Conservation (phyloP, 2,329 filamentous ascomycete genomes). For the Colletotrichum viniferum region DNA sequence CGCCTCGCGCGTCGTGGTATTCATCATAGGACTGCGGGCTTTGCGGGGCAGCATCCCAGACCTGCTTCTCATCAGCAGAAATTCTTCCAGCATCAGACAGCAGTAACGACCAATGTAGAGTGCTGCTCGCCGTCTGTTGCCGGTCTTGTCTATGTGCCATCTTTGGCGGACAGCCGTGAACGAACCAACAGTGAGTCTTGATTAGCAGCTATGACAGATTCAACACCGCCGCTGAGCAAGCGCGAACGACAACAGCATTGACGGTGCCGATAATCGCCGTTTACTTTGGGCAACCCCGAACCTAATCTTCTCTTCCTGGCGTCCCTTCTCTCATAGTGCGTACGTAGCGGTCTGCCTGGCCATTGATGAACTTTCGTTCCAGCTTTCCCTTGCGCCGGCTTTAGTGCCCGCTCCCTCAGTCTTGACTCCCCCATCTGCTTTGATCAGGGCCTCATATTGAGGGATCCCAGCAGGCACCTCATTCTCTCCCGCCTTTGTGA, state of each 20-base stretch:
- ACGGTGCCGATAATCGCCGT: not conserved
- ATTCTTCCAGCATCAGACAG: not conserved
- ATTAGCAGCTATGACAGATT: not conserved
- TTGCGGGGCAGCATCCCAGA: not conserved
- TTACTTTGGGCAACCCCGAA: not conserved
- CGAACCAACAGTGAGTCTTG: not conserved
- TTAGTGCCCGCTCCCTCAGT: not conserved
- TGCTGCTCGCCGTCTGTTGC: not conserved
- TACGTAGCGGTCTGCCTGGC: not conserved
- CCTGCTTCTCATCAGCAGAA: not conserved
- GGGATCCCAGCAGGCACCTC: not conserved
- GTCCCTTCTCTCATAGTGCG: not conserved
- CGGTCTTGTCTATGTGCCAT: not conserved
- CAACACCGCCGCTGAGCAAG: not conserved
- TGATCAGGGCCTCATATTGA: not conserved
- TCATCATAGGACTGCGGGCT: not conserved
- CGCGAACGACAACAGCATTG: not conserved
- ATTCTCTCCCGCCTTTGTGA: not conserved
- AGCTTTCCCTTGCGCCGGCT: not conserved
- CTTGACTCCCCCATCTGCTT: not conserved
- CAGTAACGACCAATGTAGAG: not conserved
- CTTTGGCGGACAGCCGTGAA: not conserved
- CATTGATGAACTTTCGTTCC: not conserved
- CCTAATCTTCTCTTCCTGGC: not conserved
- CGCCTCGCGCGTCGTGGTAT: not conserved